phyloP scores from a whole-genome alignment of 805 yeast species.

The Candida silvicultrix region DNA sequence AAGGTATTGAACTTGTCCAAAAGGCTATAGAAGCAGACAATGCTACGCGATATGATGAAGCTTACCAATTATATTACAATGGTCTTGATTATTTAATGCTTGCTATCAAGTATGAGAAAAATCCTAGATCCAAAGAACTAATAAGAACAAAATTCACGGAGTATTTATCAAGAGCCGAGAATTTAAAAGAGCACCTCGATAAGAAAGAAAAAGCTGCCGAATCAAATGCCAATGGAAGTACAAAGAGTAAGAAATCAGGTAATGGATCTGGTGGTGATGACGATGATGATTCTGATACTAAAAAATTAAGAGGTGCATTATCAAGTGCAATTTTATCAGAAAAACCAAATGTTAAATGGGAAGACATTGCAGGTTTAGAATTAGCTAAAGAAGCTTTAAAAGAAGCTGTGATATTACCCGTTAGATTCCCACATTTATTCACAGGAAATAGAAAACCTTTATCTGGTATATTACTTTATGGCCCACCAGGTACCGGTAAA shows the following conservation, averaged over 20 bases:
- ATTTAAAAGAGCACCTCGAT: slow-evolving; percentile 82
- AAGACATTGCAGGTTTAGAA: slow-evolving; percentile 93
- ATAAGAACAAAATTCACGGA: slow-evolving; percentile 87
- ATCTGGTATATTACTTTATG: slow-evolving; percentile 80
- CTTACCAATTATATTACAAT: slow-evolving; percentile 85
- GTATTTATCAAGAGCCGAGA: slow-evolving; percentile 89
- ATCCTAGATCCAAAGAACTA: slow-evolving; percentile 80
- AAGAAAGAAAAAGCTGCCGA: slow-evolving; percentile 41
- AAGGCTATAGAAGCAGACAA: slow-evolving; percentile 94
- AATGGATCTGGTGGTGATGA: slow-evolving; percentile 46
- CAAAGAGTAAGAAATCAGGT: slow-evolving; percentile 49
- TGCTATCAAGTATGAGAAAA: slow-evolving; percentile 92
- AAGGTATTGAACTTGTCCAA: slow-evolving; percentile 93
- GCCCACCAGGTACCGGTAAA: slow-evolving; percentile 98
- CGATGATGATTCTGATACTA: slow-evolving; percentile 76
- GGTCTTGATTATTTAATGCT: slow-evolving; percentile 94
- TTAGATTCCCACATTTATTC: slow-evolving; percentile 90
- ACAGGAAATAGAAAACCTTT: slow-evolving; percentile 93
- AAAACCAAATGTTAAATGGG: slow-evolving; percentile 90
- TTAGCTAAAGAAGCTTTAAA: slow-evolving; percentile 93
- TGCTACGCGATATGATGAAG: slow-evolving; percentile 86
- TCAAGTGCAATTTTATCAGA: slow-evolving; percentile 89
- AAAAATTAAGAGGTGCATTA: slow-evolving; percentile 83
- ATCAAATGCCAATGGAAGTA: slow-evolving; percentile 35
- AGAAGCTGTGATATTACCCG: slow-evolving; percentile 96